phyloP scores from a whole-genome alignment of 495 filamentous ascomycete species.

The Podospora australis region DNA sequence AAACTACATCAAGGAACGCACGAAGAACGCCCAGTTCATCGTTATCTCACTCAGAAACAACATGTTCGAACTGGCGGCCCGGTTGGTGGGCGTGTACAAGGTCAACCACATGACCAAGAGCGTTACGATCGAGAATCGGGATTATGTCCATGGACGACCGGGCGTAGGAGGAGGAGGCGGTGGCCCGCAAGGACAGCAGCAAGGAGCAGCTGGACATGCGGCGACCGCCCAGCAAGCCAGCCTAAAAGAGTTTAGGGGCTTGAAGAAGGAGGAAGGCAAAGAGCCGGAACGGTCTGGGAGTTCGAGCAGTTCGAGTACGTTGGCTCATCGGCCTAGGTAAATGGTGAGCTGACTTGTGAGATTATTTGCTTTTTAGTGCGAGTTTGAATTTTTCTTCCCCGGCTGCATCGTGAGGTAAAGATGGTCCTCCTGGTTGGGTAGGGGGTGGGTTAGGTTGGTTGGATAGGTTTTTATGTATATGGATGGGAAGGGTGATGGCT shows the following conservation, averaged over 20 bases:
- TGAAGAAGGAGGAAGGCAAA: not conserved
- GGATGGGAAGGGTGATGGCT: too few species aligned
- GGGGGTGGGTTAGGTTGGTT: too few species aligned
- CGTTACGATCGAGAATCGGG: constrained; percentile 87
- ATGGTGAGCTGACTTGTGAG: not conserved
- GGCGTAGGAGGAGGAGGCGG: not conserved
- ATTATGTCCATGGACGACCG: constrained; percentile 45
- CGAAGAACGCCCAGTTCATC: constrained; percentile 98
- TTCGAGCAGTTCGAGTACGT: not conserved
- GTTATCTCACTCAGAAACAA: constrained; percentile 97
- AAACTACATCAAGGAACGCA: constrained; percentile 96
- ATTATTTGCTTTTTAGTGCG: not conserved
- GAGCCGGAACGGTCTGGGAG: not conserved
- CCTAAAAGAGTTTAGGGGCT: not conserved
- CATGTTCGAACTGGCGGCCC: constrained; percentile 96
- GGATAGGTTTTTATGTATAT: too few species aligned
- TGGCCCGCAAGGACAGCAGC: constrained; percentile 9
- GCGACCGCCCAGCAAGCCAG: not conserved
- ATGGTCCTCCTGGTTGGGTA: too few species aligned
- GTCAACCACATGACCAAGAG: constrained; percentile 99
- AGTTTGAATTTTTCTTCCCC: too few species aligned
- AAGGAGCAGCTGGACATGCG: not conserved
- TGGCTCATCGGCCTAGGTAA: not conserved
- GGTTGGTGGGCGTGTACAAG: constrained; percentile 95
- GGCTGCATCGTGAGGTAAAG: too few species aligned